A percentile compares a stretch with the other conserved stretches of the same genome.
Evolutionary conservation across 345 rosid genomes (phyloP).

Genomic region (Cochlearia excelsa): DNA sequence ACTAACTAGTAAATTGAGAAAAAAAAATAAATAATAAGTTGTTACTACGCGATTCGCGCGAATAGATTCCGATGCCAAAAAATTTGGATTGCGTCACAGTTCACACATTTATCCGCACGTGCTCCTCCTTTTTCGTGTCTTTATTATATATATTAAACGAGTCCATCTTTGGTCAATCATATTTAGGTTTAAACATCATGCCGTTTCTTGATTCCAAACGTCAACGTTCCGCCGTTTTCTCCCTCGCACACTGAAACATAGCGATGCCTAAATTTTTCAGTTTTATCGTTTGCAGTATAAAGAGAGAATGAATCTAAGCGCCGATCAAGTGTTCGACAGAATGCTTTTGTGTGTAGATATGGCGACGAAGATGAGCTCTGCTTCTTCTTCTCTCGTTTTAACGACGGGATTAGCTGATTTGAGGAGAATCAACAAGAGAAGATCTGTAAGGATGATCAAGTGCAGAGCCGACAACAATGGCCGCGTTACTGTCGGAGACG

Average conservation of each 20-base stretch:
- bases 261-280: constrained; percentile 21
- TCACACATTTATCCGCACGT: too few species aligned
- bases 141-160: too few species aligned
- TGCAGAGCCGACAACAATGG: constrained; percentile 36
- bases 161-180: too few species aligned
- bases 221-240: constrained; percentile 21
- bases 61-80: constrained; percentile 20
- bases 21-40: background rate
- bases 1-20: too few species aligned
- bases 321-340: constrained; percentile 31
- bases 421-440: constrained; percentile 15
- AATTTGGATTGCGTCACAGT: constrained; percentile 26
- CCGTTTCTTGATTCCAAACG: background rate
- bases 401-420: background rate
- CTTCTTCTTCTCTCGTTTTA: constrained; percentile 5
- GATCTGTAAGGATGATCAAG: constrained; percentile 33
- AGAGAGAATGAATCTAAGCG: constrained; percentile 14
- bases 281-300: background rate
- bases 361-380: constrained; percentile 14
- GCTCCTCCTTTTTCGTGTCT: background rate
- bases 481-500: constrained; percentile 41
- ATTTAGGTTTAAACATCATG: constrained; percentile 12
- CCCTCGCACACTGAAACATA: background rate
- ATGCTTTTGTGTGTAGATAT: constrained; percentile 27
- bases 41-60: background rate